Evolutionary conservation across 768 basidiomycete species (phyloP), one percentile per base, ranked within the genome.

Genomic region (Tricholoma furcatifolium): DNA sequence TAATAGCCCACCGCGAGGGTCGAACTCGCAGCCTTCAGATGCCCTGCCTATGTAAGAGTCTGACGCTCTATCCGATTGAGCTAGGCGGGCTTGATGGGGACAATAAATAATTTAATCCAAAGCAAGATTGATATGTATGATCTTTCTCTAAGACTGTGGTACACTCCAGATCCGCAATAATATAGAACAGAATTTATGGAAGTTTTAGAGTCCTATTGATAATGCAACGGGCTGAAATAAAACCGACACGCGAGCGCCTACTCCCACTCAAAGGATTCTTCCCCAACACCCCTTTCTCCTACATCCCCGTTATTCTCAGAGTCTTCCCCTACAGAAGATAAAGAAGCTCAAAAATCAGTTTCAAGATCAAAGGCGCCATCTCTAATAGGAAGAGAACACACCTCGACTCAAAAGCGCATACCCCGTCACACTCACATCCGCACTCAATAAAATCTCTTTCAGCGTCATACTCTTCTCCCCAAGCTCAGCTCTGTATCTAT

Each of bases 21-120:
- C 84, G 83, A 86, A 87, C 84, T 83, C 84, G 84, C 84, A 86
- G 81, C 84, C 84, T 86, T 86, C 82, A 87, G 84, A 87, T 86
- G 44, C 21, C 52, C n/a, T n/a, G 7, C 58, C 27, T 51, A 38
- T 56, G 43, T 77, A 77, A 77, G 70, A 80, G 78, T 80, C 78
- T 77, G 78, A 80, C 78, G 79, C 79, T 80, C 78, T 80, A 75
- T 73, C 79, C 79, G 73, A 79, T 80, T 81, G 79, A 80, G 79
- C 79, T 80, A 81, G 79, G 77, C 77, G 74, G 79, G 78, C 76
- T 42, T 35, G n/a, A n/a, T n/a, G n/a, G n/a, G n/a, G n/a, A n/a
- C n/a, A n/a, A n/a, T n/a, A n/a, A n/a, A n/a, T n/a, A n/a, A n/a
- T n/a, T n/a, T n/a, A n/a, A n/a, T n/a, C n/a, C n/a, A n/a, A n/a